phyloP scores from a whole-genome alignment of 352 stramenopile species.

The Phytopythium vexans region DNA sequence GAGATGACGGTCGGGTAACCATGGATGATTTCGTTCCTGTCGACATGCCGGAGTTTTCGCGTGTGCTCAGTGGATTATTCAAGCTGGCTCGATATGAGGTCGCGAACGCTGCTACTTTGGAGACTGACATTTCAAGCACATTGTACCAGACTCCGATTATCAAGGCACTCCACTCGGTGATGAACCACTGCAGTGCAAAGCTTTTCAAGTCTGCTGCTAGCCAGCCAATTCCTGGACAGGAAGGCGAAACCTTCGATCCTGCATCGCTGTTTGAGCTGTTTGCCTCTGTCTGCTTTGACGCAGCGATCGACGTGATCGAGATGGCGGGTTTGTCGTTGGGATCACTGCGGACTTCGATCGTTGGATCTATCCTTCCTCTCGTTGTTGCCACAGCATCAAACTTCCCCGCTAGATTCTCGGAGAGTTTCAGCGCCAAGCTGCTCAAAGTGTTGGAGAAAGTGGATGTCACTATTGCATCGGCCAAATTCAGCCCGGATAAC shows the following conservation, averaged over 20 bases:
- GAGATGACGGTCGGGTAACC: constrained; percentile 31
- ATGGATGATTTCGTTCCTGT: constrained; percentile 36
- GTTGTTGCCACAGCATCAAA: constrained; percentile 44
- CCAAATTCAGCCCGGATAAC: constrained; percentile 2
- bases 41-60: constrained; percentile 19
- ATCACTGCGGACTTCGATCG: constrained; percentile 24
- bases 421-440: constrained; percentile 18
- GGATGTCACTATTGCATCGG: constrained; percentile 6
- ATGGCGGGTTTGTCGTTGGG: constrained; percentile 5
- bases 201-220: too few relatives aligned
- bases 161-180: constrained; percentile 37
- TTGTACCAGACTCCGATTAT: constrained; percentile 28
- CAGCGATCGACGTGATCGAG: constrained; percentile 18
- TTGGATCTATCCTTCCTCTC: constrained; percentile 44
- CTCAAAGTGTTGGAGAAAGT: constrained; percentile 27
- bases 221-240: neutral
- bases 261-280: constrained; percentile 40
- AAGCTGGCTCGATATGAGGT: constrained; percentile 10
- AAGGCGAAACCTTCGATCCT: constrained; percentile 15
- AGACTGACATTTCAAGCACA: too few relatives aligned
- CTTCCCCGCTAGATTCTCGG: constrained; percentile 27
- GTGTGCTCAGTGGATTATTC: constrained; percentile 27
- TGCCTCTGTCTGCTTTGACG: constrained; percentile 32
- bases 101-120: too few relatives aligned
- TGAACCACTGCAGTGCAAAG: constrained; percentile 42